Evolutionary conservation across 2,329 filamentous ascomycete genomes (phyloP), one percentile per base, ranked within the genome.

Genomic region (Colletotrichum sublineola): DNA sequence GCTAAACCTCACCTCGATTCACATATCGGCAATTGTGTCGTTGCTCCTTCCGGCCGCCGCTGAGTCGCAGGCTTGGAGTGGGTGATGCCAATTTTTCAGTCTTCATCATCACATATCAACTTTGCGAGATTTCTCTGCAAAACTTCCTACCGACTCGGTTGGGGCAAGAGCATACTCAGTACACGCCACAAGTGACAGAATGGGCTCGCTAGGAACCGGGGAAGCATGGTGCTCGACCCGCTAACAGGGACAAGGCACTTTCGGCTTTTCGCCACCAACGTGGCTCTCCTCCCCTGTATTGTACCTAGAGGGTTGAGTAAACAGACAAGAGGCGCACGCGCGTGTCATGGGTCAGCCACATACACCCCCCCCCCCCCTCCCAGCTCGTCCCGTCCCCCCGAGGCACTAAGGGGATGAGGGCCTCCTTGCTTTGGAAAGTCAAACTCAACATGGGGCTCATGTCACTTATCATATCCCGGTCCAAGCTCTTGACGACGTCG

Each of bases 161-260:
- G 58, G 65, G 65, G 18, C 46, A 72, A 68, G 65, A 44, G 69
- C 44, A 18, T 24, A 57, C 14, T 40, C 38, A 24, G 38, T 18
- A 42, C 68, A 50, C 57, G 44, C 56, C 44, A 67, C 69, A 72
- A 48, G 61, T 61, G 69, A 61, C 46, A 61, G 69, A 69, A 72
- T 61, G 40, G 69, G 69, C 66, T 61, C 64, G 53, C 42, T 69
- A 72, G 60, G 60, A 60, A 64, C 69, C 69, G 69, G 69, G 69
- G 69, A 72, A 72, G 69, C 69, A 69, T 40, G 66, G 60, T 69
- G 66, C 15, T 69, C 48, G 60, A 60, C 60, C 69, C 69, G 69
- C 69, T 65, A 55, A 44, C 66, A 46, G 64, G 69, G 69, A 72
- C 66, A 69, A 60, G 69, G 69, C 9, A 33, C 40, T 66, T 61